Evolutionary conservation across 2,329 filamentous ascomycete species (phyloP).

Genomic region (Monosporascus sp.): DNA sequence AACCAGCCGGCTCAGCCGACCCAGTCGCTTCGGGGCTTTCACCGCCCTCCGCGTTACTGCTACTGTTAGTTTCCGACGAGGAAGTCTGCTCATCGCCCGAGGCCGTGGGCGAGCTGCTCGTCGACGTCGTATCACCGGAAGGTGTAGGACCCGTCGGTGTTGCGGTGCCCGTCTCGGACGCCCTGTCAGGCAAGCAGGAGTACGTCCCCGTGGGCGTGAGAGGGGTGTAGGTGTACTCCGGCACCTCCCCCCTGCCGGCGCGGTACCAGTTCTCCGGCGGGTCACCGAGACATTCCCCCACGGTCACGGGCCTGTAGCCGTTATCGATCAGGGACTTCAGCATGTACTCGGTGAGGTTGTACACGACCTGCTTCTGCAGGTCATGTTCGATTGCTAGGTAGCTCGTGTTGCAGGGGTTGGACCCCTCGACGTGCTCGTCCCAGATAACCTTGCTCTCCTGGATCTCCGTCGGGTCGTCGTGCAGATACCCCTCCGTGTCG

Average conservation of each 20-base stretch:
- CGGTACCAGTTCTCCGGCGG: constrained; percentile 48
- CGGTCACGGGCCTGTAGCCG: constrained; percentile 43
- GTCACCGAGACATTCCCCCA: constrained; percentile 51
- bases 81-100: no score
- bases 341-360: constrained; percentile 41
- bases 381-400: constrained; percentile 38
- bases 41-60: no score
- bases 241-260: constrained; percentile 19
- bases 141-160: not conserved
- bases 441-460: constrained; percentile 30
- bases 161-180: not conserved
- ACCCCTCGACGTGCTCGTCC: constrained; percentile 27
- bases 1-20: no score
- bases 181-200: not conserved
- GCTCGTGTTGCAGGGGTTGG: constrained; percentile 21
- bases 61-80: no score
- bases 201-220: constrained; percentile 23
- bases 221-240: constrained; percentile 22
- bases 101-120: not conserved
- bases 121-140: not conserved
- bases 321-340: constrained; percentile 33
- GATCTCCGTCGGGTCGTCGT: constrained; percentile 26
- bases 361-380: constrained; percentile 40
- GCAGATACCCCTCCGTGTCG: constrained; percentile 27
- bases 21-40: no score